These are phyloP conservation scores for Arthrinium phaeospermum DNA, from an alignment of 2,329 filamentous ascomycete genomes.

Conservation along the genomic window DNA sequence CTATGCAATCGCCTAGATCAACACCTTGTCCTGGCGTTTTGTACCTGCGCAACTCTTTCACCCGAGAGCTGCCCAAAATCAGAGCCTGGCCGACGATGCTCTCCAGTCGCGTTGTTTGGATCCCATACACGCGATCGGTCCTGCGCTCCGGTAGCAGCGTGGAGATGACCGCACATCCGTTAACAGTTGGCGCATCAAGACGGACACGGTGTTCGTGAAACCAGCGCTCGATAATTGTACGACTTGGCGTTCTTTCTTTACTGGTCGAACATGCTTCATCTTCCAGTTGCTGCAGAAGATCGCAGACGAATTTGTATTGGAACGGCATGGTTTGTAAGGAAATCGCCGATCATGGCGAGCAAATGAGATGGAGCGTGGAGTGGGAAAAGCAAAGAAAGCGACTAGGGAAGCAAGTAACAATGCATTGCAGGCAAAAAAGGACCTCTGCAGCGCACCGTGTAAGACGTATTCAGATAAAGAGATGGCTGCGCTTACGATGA, in stretches of 20 bases:
- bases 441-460: neutral
- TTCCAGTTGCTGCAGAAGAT: conserved; percentile 74
- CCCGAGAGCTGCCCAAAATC: conserved; percentile 66
- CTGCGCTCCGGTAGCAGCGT: conserved; percentile 77
- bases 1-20: conserved; percentile 76
- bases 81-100: conserved; percentile 72
- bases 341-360: neutral
- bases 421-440: neutral
- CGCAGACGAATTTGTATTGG: conserved; percentile 73
- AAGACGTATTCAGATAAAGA: neutral
- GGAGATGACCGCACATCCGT: conserved; percentile 71
- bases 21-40: conserved; percentile 58
- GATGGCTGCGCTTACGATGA: neutral
- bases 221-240: conserved; percentile 64
- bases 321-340: conserved; percentile 53
- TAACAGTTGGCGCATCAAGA: conserved; percentile 62
- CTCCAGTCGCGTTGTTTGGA: conserved; percentile 67
- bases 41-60: conserved; percentile 68
- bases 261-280: conserved; percentile 41
- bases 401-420: neutral
- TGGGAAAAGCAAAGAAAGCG: neutral
- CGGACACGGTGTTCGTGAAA: conserved; percentile 66
- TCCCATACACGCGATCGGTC: conserved; percentile 77
- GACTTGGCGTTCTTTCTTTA: conserved; percentile 38
- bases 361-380: neutral